These are phyloP conservation scores for Lolium multiflorum DNA, from an alignment of 176 grass and related monocot species.

Conservation along the genomic window DNA sequence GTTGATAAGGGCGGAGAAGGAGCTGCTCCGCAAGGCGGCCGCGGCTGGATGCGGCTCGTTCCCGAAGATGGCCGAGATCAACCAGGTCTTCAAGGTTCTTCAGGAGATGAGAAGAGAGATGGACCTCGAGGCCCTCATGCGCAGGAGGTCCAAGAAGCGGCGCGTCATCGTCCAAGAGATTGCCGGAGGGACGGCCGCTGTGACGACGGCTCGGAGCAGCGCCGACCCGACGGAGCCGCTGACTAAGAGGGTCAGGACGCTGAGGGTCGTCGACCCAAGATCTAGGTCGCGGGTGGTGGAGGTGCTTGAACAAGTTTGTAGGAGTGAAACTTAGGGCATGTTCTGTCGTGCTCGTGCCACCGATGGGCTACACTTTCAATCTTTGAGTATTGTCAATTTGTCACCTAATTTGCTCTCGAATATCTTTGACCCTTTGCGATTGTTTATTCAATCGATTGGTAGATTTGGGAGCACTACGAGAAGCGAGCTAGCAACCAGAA, in stretches of 20 bases:
- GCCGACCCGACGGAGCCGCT: neutral
- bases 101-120: conserved; percentile 20
- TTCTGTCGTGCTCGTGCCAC: neutral
- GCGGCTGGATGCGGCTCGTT: neutral
- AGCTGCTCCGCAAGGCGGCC: neutral
- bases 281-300: neutral
- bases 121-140: conserved; percentile 36
- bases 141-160: conserved; percentile 1
- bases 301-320: neutral
- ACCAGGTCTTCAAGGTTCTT: conserved; percentile 3
- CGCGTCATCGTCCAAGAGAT: neutral
- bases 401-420: too few relatives aligned
- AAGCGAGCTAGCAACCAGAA: too few relatives aligned
- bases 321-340: neutral
- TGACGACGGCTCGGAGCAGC: neutral
- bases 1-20: neutral
- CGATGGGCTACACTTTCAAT: neutral
- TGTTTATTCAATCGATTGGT: neutral
- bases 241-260: neutral
- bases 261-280: conserved; percentile 7
- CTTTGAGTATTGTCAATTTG: neutral
- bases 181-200: neutral
- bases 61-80: neutral
- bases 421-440: neutral
- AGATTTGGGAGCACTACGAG: too few relatives aligned